Conservation (phyloP, 345 rosid genomes). For the Mallotus nudiflorus region DNA sequence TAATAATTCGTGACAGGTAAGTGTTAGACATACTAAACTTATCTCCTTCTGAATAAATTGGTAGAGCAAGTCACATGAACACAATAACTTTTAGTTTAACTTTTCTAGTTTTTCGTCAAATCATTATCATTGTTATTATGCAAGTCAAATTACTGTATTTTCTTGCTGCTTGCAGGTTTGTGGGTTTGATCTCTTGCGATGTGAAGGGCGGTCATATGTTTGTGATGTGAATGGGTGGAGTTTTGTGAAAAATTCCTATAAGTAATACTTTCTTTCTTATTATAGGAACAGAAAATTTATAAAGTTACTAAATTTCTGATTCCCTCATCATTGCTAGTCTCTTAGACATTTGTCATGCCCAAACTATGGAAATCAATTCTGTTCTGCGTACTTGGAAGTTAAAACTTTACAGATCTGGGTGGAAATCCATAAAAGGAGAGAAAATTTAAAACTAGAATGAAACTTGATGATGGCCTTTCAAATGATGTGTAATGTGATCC, state of each 20-base stretch:
- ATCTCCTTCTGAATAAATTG: not conserved
- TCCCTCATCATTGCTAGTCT: not conserved
- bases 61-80: not conserved
- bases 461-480: not conserved
- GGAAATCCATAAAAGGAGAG: not conserved
- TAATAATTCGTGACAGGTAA: not conserved
- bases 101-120: not conserved
- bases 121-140: not conserved
- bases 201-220: constrained; percentile 94
- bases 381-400: not conserved
- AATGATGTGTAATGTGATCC: not conserved
- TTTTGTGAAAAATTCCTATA: constrained; percentile 97
- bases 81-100: not conserved
- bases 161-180: constrained; percentile 66
- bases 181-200: constrained; percentile 97
- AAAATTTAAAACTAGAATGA: not conserved
- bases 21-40: not conserved
- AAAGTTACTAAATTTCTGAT: not conserved
- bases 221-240: constrained; percentile 99
- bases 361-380: not conserved
- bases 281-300: too few species aligned
- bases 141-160: not conserved
- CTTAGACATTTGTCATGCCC: not conserved
- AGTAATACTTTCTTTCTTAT: constrained; percentile 48
- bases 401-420: not conserved